Base-by-base conservation (phyloP, 2,329 filamentous ascomycete species). In the Emergomyces pasteurianus region DNA sequence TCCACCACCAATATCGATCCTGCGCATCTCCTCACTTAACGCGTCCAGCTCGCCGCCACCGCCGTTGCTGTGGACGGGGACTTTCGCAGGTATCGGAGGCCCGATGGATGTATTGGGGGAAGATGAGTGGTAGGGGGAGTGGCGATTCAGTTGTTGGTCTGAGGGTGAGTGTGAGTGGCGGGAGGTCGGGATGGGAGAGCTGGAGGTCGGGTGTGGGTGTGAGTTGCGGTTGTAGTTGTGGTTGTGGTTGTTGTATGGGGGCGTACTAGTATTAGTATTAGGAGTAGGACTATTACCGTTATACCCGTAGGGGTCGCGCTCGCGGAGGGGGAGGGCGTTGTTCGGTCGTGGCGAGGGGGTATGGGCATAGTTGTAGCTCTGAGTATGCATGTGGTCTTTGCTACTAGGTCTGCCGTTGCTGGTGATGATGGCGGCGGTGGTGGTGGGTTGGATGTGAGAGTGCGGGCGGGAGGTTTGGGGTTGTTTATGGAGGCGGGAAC, bases 1-100 rank as follows among this genome's bases (percentile, higher is more conserved):
- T 8, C 56, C 50, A 16, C 8, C 46, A 40, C 78, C 78, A 60
- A 80, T 79, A 62, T 80, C 78, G 63, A 80, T 80, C 7, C 72
- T 73, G 61, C 74, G 80, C 65, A 86, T 73, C 70, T 86, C 84
- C 40, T 82, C 73, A 58, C 81, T 83, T 55, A 86, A 70, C 6
- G 82, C 80, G 62, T 77, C 78, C 74, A 73, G 62, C 18, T 63
- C 62, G 12, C 50, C 60, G 49, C 49, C 53, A 70, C 47, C 65
- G 69, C 63, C 63, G 69, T 68, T 65, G 66, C 71, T 34, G 10
- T 67, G 68, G 9, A 78, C 70, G 1, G 76, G 76, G 1, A 78
- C 71, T 62, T 78, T 78, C 9, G 70, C 70, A 0, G 76, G 76
- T 38, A 78, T 73, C 1, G 75, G 75, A 10, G 76, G 75, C 7